phyloP scores from a whole-genome alignment of 2,329 filamentous ascomycete genomes.

The Cytospora mali region DNA sequence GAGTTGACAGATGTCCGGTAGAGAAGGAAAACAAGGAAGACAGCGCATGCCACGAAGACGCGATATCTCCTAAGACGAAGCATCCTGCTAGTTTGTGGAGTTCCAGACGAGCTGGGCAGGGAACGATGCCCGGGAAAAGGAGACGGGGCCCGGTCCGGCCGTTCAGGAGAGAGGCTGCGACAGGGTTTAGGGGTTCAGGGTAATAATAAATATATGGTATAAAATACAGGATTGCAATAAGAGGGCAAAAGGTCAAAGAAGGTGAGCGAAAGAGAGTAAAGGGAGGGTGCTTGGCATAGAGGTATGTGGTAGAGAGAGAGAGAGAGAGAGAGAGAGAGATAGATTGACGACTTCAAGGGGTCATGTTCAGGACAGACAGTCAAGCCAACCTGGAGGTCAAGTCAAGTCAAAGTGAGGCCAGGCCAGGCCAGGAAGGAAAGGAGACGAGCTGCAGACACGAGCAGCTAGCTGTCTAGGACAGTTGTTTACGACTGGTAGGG shows the following conservation, averaged over 20 bases:
- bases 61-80: slow-evolving; percentile 64
- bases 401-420: no score
- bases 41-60: slow-evolving; percentile 58
- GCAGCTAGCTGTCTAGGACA: background rate
- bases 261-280: slow-evolving; percentile 2
- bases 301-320: no score
- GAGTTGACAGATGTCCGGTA: slow-evolving; percentile 52
- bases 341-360: slow-evolving; percentile 3
- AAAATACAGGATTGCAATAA: background rate
- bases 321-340: no score
- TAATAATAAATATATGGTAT: background rate
- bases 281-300: background rate
- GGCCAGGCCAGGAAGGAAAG: background rate
- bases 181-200: background rate
- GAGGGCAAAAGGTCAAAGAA: background rate
- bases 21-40: slow-evolving; percentile 57
- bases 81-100: slow-evolving; percentile 42
- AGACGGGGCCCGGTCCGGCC: background rate
- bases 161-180: background rate
- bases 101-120: background rate
- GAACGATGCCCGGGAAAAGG: background rate
- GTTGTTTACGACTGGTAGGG: background rate
- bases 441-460: background rate
- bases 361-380: background rate
- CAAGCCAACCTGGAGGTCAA: no score